A percentile compares a stretch with the other conserved stretches of the same genome.
phyloP scores from a whole-genome alignment of 1,284 basidiomycete species.

The Malassezia globosa region DNA sequence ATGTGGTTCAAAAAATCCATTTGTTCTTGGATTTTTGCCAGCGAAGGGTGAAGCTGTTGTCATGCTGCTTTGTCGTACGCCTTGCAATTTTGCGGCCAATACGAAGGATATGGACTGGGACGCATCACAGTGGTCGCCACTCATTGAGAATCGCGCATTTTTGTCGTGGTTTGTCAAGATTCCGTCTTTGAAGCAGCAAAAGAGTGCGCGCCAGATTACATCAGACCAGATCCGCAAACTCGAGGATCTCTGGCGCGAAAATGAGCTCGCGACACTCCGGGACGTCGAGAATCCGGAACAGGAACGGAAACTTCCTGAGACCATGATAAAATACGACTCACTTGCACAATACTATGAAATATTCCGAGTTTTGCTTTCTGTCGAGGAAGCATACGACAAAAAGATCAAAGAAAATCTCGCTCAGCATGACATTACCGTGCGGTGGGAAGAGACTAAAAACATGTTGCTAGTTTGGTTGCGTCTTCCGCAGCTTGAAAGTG shows the following conservation, averaged over 20 bases:
- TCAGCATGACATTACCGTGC: conserved; percentile 84
- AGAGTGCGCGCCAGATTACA: conserved; percentile 86
- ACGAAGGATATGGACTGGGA: conserved; percentile 99
- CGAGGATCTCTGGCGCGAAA: conserved; percentile 96
- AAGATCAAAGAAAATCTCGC: conserved; percentile 94
- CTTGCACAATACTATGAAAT: conserved; percentile 99
- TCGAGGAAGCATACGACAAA: conserved; percentile 98
- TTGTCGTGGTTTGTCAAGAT: conserved; percentile 97
- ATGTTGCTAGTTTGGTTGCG: conserved; percentile 94
- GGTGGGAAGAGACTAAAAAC: conserved; percentile 83
- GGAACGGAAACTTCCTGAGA: conserved; percentile 67
- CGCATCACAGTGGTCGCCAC: conserved; percentile 87
- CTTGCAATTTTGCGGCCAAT: conserved; percentile 74
- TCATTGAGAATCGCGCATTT: conserved; percentile 96
- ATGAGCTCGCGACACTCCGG: conserved; percentile 82
- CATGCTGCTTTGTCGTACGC: conserved; percentile 96
- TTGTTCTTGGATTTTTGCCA: conserved; percentile 97
- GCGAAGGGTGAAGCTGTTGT: conserved; percentile 98
- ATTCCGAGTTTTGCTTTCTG: conserved; percentile 95
- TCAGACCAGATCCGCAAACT: conserved; percentile 93
- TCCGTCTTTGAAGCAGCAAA: conserved; percentile 85
- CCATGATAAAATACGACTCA: conserved; percentile 79
- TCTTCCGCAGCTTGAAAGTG: conserved; percentile 91
- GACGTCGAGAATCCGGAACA: conserved; percentile 80
- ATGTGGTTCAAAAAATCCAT: conserved; percentile 99